Percentiles rank a stretch among this genome's conserved stretches.
Evolutionary conservation across 2,329 filamentous ascomycete species (phyloP).

Genomic region (Sporothrix inflata): DNA sequence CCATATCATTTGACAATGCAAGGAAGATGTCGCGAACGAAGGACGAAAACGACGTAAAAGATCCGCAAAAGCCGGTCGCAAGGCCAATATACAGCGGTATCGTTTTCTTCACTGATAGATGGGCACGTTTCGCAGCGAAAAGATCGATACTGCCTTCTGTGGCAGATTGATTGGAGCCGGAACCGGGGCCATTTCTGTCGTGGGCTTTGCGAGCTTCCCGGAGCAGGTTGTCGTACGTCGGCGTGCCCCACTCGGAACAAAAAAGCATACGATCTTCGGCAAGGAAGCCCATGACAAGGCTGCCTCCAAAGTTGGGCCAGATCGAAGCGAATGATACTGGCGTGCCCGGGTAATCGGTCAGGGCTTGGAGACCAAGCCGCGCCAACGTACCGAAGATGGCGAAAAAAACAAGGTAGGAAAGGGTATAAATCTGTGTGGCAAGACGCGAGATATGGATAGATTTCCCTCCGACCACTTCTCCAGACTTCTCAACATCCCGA

Average conservation of each 20-base stretch:
- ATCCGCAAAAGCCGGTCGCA: slow-evolving; percentile 72
- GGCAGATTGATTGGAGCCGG: background rate
- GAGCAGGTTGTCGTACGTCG: slow-evolving; percentile 34
- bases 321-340: slow-evolving; percentile 74
- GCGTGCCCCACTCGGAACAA: slow-evolving; percentile 60
- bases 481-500: background rate
- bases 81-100: slow-evolving; percentile 77
- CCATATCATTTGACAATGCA: slow-evolving; percentile 76
- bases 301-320: slow-evolving; percentile 87
- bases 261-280: slow-evolving; percentile 34
- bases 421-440: slow-evolving; percentile 66
- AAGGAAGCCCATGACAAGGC: slow-evolving; percentile 82
- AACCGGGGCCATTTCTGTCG: slow-evolving; percentile 42
- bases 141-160: background rate
- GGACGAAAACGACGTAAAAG: slow-evolving; percentile 70
- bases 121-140: slow-evolving; percentile 56
- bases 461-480: background rate
- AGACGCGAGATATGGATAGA: slow-evolving; percentile 48
- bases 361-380: slow-evolving; percentile 74
- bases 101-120: slow-evolving; percentile 74
- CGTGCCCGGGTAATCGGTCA: slow-evolving; percentile 78
- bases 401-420: slow-evolving; percentile 84
- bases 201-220: slow-evolving; percentile 41
- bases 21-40: slow-evolving; percentile 71
- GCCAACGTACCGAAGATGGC: slow-evolving; percentile 83